Percentiles rank a stretch among this genome's conserved stretches.
phyloP scores from a whole-genome alignment of 2,329 filamentous ascomycete species.

The Lecanosticta acicola region DNA sequence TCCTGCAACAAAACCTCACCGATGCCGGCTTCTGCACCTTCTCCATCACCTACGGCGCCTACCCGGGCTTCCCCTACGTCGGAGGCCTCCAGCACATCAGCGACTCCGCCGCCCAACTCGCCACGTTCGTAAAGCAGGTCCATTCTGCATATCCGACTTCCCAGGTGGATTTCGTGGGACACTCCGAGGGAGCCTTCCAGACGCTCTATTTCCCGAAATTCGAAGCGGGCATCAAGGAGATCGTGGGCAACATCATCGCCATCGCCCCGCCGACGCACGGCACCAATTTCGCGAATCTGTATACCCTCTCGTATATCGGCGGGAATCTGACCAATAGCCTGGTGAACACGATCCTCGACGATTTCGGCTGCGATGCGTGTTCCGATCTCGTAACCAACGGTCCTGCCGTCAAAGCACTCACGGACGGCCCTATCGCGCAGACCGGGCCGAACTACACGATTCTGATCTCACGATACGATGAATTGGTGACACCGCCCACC shows the following conservation, averaged over 20 bases:
- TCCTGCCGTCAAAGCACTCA: neutral
- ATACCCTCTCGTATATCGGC: conserved; percentile 18
- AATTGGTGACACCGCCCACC: conserved; percentile 21
- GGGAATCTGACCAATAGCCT: conserved; percentile 15
- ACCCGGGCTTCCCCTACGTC: conserved; percentile 16
- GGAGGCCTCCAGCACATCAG: conserved; percentile 20
- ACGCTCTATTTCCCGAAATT: conserved; percentile 22
- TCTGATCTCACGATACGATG: conserved; percentile 18
- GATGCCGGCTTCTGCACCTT: conserved; percentile 21
- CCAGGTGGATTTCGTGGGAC: conserved; percentile 22
- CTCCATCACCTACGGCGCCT: conserved; percentile 22
- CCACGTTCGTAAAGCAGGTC: conserved; percentile 17
- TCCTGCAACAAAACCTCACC: conserved; percentile 19
- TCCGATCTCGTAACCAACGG: conserved; percentile 12
- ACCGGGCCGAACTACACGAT: conserved; percentile 19
- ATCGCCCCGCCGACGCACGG: conserved; percentile 25
- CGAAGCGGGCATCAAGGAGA: conserved; percentile 9
- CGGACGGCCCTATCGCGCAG: conserved; percentile 19
- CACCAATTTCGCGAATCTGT: conserved; percentile 18
- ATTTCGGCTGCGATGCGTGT: conserved; percentile 20
- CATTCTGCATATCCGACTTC: conserved; percentile 13
- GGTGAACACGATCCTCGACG: conserved; percentile 10
- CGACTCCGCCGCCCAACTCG: conserved; percentile 18
- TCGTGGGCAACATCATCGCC: conserved; percentile 19
- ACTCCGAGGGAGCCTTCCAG: conserved; percentile 25